Evolutionary conservation across 495 filamentous ascomycete genomes (phyloP), one percentile per base, ranked within the genome.

Genomic region (Thozetella sp.): DNA sequence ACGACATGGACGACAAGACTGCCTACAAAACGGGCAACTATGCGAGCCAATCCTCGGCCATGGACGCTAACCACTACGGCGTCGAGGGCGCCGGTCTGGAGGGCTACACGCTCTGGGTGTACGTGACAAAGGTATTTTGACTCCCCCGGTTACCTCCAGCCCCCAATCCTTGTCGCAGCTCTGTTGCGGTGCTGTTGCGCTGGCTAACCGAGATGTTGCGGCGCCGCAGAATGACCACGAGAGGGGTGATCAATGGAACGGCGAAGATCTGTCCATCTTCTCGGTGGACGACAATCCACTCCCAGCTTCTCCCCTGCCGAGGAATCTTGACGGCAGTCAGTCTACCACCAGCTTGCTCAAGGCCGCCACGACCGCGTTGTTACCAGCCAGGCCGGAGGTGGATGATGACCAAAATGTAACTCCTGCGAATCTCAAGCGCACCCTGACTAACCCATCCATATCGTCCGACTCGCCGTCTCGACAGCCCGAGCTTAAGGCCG

Each of bases 1-100:
- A 97, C 68, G 96, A 99, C 71, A 99, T 99, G 95, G 93, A 99
- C 67, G 86, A 96, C 57, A 91, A 97, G 73, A 76, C 93, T 62
- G 95, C 95, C 1, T 99, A 99, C 72, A 90, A 91, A 70, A 96
- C 93, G n/a, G 95, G 95, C 2, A 90, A 99, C 66, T 99, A 96
- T 67, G 88, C 90, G 55, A 97, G 92, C 62, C 95, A 99, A 66
- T 90, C 88, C 26, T 88, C 90, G 12, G 96, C 95, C 20, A 93
- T 98, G 90, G 95, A 99, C 79, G 95, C 95, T 25, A 98, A 97
- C 66, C 91, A 97, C 67, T 99, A 89, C 74, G 95, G 91, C 0
- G 73, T 98, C 0, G 95, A 99, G 74, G 92, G 89, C 6, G 87
- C 90, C 48, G 77, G 79, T 25, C 80, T 88, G 48, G 93, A 93